These are phyloP conservation scores for Halocafeteria seosinensis DNA, from an alignment of 108 stramenopile species.

Conservation along the genomic window DNA sequence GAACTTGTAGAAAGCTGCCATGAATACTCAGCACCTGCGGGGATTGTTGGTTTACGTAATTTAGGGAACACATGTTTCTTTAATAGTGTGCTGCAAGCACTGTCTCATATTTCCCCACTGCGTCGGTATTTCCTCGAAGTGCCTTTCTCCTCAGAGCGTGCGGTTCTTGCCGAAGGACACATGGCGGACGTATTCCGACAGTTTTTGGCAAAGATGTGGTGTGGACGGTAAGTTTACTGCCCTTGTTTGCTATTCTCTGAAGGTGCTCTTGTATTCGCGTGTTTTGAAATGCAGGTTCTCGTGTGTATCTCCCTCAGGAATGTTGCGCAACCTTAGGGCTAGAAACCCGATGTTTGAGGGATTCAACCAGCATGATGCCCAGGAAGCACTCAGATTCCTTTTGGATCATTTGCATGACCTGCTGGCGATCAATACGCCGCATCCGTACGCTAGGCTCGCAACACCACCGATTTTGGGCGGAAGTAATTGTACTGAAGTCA, in stretches of 20 bases:
- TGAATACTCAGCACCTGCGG: too few relatives aligned
- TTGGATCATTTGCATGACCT: slow-evolving; percentile 40
- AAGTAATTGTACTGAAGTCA: too few relatives aligned
- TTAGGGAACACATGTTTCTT: slow-evolving; percentile 49
- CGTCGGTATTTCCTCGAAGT: slow-evolving; percentile 18
- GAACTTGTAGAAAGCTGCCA: too few relatives aligned
- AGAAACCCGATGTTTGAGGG: slow-evolving; percentile 57
- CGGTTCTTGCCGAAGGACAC: neutral
- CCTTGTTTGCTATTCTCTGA: too few relatives aligned
- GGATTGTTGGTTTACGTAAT: slow-evolving; percentile 20
- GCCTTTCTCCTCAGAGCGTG: neutral
- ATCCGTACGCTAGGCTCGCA: neutral
- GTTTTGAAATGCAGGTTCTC: too few relatives aligned
- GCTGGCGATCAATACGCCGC: neutral
- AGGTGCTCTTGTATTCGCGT: too few relatives aligned
- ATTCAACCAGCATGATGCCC: slow-evolving; percentile 96
- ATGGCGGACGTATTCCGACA: neutral
- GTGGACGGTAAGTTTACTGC: neutral
- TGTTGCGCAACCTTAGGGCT: neutral
- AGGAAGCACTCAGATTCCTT: slow-evolving; percentile 79
- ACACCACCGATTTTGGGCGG: too few relatives aligned
- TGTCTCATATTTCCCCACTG: slow-evolving; percentile 18
- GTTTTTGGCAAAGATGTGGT: neutral
- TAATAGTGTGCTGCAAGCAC: slow-evolving; percentile 34
- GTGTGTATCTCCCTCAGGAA: too few relatives aligned